phyloP scores from a whole-genome alignment of 768 basidiomycete species.

The Pseudohyphozyma bogoriensis region DNA sequence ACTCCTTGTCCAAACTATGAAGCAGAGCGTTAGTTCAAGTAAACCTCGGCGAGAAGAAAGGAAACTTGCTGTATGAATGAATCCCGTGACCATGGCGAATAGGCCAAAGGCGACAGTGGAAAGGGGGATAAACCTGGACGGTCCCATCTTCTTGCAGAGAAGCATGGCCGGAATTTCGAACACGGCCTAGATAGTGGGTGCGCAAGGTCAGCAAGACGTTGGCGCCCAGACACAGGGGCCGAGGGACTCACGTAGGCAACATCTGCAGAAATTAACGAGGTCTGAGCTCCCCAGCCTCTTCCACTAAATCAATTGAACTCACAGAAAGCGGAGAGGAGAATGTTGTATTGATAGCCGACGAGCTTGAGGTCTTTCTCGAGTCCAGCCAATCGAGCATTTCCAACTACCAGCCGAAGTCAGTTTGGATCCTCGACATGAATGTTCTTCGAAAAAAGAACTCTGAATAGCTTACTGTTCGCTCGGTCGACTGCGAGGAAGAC shows the following conservation, averaged over 20 bases:
- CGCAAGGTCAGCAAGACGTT: neutral
- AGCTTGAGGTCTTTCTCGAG: slow-evolving; percentile 31
- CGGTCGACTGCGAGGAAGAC: neutral
- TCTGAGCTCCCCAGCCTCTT: neutral
- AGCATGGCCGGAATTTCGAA: slow-evolving; percentile 1
- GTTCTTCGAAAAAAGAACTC: too few species aligned
- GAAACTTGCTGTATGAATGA: slow-evolving; percentile 3
- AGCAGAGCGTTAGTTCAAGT: too few species aligned
- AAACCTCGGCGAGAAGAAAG: neutral
- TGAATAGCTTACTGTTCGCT: too few species aligned
- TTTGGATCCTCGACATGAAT: neutral
- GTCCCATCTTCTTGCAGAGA: slow-evolving; percentile 4
- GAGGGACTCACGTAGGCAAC: neutral
- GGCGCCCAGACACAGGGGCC: neutral
- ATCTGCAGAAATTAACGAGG: neutral
- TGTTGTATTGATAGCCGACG: slow-evolving; percentile 24
- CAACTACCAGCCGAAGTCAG: too few species aligned
- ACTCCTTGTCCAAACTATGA: slow-evolving; percentile 7
- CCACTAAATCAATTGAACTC: neutral
- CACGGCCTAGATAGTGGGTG: neutral
- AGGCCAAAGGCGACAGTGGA: slow-evolving; percentile 14
- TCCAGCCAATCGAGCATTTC: slow-evolving; percentile 28
- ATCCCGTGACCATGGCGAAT: slow-evolving; percentile 18
- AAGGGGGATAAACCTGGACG: slow-evolving; percentile 10
- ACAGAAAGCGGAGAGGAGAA: neutral